Conservation (phyloP, 2,329 filamentous ascomycete species). For the Huntiella savannae region DNA sequence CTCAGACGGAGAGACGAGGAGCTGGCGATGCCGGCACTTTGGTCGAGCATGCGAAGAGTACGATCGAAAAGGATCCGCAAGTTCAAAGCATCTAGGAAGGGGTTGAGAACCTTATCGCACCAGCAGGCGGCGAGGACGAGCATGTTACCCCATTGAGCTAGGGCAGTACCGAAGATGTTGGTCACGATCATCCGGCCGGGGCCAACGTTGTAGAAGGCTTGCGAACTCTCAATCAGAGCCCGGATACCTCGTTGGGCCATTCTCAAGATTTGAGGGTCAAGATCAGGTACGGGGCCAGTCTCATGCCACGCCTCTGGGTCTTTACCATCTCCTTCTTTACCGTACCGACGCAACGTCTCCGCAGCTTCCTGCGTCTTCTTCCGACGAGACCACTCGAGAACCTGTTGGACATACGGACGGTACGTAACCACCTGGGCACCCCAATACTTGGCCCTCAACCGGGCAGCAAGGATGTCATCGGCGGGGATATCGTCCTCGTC, state of each 20-base stretch:
- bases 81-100: slow-evolving; percentile 34
- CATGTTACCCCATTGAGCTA: slow-evolving; percentile 95
- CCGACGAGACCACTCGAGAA: slow-evolving; percentile 29
- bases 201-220: slow-evolving; percentile 52
- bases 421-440: slow-evolving; percentile 81
- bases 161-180: slow-evolving; percentile 89
- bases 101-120: slow-evolving; percentile 41
- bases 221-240: slow-evolving; percentile 68
- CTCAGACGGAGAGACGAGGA: slow-evolving; percentile 45
- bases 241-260: slow-evolving; percentile 45
- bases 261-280: slow-evolving; percentile 28
- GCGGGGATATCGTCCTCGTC: slow-evolving; percentile 52
- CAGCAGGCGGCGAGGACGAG: slow-evolving; percentile 74
- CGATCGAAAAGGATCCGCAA: slow-evolving; percentile 44
- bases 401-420: slow-evolving; percentile 48
- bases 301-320: background rate
- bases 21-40: slow-evolving; percentile 53
- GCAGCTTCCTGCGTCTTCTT: slow-evolving; percentile 20
- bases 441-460: slow-evolving; percentile 85
- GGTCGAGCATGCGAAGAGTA: slow-evolving; percentile 58
- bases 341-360: slow-evolving; percentile 17
- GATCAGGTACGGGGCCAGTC: slow-evolving; percentile 19
- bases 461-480: slow-evolving; percentile 57
- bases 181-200: slow-evolving; percentile 62
- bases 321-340: background rate